phyloP scores from a whole-genome alignment of 768 basidiomycete species.

The Sarcodon sp. region DNA sequence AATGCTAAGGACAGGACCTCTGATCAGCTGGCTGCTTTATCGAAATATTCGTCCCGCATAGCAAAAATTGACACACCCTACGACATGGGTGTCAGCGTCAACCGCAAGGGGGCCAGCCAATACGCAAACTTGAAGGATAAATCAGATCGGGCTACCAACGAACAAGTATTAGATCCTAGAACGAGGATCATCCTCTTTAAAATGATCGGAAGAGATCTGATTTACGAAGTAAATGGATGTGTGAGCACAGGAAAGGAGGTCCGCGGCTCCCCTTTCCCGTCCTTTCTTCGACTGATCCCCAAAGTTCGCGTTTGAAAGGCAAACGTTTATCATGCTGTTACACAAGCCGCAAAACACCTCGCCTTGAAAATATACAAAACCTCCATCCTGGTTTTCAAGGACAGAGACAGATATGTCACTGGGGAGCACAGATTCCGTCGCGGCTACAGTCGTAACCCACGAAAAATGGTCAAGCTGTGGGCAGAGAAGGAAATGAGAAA shows the following conservation, averaged over 20 bases:
- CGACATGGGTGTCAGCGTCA: slow-evolving; percentile 57
- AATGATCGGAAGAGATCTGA: slow-evolving; percentile 84
- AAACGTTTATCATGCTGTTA: slow-evolving; percentile 89
- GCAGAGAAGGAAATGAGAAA: slow-evolving; percentile 99
- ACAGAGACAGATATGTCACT: slow-evolving; percentile 91
- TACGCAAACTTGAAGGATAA: slow-evolving; percentile 90
- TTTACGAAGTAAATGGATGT: slow-evolving; percentile 90
- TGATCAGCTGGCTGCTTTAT: slow-evolving; percentile 62
- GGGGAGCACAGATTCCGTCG: slow-evolving; percentile 93
- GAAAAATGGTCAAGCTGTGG: slow-evolving; percentile 98
- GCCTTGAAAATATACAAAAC: slow-evolving; percentile 99
- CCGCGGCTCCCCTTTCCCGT: slow-evolving; percentile 6
- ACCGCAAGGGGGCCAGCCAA: slow-evolving; percentile 85
- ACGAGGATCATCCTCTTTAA: slow-evolving; percentile 91
- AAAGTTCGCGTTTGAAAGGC: slow-evolving; percentile 36
- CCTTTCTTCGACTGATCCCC: background rate
- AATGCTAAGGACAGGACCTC: slow-evolving; percentile 43
- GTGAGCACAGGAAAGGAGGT: slow-evolving; percentile 98
- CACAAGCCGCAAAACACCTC: slow-evolving; percentile 42
- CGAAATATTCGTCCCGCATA: slow-evolving; percentile 67
- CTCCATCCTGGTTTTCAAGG: slow-evolving; percentile 94
- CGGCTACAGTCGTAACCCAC: slow-evolving; percentile 85
- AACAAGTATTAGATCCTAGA: slow-evolving; percentile 95
- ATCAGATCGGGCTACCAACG: slow-evolving; percentile 89
- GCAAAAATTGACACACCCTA: slow-evolving; percentile 69